A percentile compares a stretch with the other conserved stretches of the same genome.
Conservation (phyloP, 192 early-diverging fungal genomes). For the Lunasporangiospora selenospora region DNA sequence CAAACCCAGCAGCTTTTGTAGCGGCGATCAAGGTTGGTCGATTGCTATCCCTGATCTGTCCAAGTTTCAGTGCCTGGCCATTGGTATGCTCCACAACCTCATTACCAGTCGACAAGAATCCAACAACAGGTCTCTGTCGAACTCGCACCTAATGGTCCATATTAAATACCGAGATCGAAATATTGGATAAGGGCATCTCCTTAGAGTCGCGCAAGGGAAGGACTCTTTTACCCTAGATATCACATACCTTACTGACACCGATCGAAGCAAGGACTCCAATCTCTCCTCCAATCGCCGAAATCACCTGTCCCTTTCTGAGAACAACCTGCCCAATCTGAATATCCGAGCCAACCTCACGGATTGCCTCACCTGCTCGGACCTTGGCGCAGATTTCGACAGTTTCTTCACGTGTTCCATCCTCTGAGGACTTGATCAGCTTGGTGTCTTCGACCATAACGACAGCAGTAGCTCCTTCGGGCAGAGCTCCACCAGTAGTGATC, state of each 20-base stretch:
- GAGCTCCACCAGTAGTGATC: slow-evolving; percentile 87
- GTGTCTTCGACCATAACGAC: slow-evolving; percentile 99
- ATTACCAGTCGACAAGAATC: slow-evolving; percentile 89
- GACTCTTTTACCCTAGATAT: too few relatives aligned
- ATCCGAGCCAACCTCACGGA: slow-evolving; percentile 86
- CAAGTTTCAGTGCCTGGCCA: slow-evolving; percentile 49
- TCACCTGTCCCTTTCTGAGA: slow-evolving; percentile 55
- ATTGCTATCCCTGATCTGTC: slow-evolving; percentile 88
- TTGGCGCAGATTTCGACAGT: slow-evolving; percentile 55
- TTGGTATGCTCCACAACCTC: slow-evolving; percentile 73
- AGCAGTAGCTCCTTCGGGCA: slow-evolving; percentile 84
- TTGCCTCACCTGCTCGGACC: slow-evolving; percentile 63
- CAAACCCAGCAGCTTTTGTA: slow-evolving; percentile 64
- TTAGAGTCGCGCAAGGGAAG: too few relatives aligned
- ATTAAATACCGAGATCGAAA: background rate
- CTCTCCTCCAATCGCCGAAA: slow-evolving; percentile 82
- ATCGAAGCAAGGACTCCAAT: slow-evolving; percentile 84
- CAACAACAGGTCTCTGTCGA: slow-evolving; percentile 70
- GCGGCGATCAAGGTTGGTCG: slow-evolving; percentile 76
- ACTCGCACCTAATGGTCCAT: slow-evolving; percentile 56
- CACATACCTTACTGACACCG: slow-evolving; percentile 64
- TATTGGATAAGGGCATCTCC: too few relatives aligned
- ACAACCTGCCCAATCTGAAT: slow-evolving; percentile 67
- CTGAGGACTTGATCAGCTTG: slow-evolving; percentile 59
- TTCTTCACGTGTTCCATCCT: slow-evolving; percentile 65